phyloP scores from a whole-genome alignment of 2,329 filamentous ascomycete genomes.

The Arachnomyces sp. region DNA sequence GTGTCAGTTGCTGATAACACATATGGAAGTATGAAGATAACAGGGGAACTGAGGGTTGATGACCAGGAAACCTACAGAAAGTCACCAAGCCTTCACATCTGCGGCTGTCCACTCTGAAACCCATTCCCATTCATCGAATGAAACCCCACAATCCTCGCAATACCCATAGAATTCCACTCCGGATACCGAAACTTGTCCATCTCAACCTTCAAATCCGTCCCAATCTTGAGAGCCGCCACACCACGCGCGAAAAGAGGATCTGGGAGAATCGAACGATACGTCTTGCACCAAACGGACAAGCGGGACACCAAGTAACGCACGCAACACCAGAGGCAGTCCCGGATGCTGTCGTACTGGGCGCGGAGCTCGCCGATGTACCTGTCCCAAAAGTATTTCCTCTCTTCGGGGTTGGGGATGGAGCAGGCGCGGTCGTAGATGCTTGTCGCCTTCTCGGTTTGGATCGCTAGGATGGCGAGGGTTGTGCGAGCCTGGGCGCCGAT shows the following conservation, averaged over 20 bases:
- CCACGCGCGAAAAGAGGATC: background rate
- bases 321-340: background rate
- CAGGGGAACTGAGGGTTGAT: too few species aligned
- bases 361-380: conserved; percentile 2
- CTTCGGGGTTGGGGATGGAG: too few species aligned
- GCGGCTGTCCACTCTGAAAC: too few species aligned
- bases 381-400: background rate
- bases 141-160: background rate
- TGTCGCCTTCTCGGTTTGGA: too few species aligned
- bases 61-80: too few species aligned
- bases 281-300: conserved; percentile 1
- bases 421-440: too few species aligned
- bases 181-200: conserved; percentile 2
- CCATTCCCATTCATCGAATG: background rate
- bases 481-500: too few species aligned
- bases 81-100: too few species aligned
- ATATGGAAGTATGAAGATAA: too few species aligned
- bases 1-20: too few species aligned
- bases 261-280: background rate
- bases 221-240: background rate
- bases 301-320: background rate
- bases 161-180: background rate
- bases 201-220: background rate
- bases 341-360: conserved; percentile 1
- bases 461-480: too few species aligned